Percentiles rank a stretch among this genome's conserved stretches.
These are phyloP conservation scores for Aaosphaeria pasadenensis DNA, from an alignment of 2,329 filamentous ascomycete species.

Conservation along the genomic window DNA sequence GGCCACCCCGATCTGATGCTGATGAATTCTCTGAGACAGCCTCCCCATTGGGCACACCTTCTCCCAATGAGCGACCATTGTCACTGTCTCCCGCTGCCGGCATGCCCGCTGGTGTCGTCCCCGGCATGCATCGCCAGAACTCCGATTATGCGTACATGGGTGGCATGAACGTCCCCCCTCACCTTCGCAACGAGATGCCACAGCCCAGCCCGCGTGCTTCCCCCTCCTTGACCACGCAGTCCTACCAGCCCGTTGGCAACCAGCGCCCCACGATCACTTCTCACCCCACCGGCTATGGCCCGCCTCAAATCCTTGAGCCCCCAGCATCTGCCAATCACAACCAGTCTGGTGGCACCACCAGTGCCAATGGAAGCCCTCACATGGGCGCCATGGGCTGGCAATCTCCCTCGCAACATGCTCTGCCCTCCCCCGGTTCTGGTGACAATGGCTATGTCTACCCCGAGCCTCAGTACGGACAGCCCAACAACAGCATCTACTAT, in stretches of 20 bases:
- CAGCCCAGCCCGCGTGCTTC: conserved; percentile 66
- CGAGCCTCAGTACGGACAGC: conserved; percentile 63
- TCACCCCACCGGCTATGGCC: conserved; percentile 79
- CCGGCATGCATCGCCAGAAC: conserved; percentile 64
- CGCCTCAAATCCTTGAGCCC: conserved; percentile 78
- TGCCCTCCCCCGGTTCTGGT: conserved; percentile 66
- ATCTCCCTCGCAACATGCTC: conserved; percentile 72
- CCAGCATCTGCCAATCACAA: conserved; percentile 76
- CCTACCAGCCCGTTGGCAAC: conserved; percentile 51
- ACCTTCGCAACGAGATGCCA: conserved; percentile 73
- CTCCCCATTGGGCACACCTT: conserved; percentile 76
- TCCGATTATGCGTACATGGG: conserved; percentile 75
- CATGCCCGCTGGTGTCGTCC: conserved; percentile 61
- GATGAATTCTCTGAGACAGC: conserved; percentile 69
- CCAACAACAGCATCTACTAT: conserved; percentile 66
- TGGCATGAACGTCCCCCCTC: conserved; percentile 75
- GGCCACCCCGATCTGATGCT: conserved; percentile 64
- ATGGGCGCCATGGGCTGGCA: conserved; percentile 81
- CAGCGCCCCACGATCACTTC: conserved; percentile 68
- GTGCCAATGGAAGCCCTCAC: conserved; percentile 81
- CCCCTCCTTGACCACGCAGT: conserved; percentile 62
- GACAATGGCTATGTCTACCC: conserved; percentile 79
- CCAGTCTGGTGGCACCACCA: conserved; percentile 56
- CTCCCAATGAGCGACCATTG: conserved; percentile 73
- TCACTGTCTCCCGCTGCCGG: conserved; percentile 79